These are phyloP conservation scores for Talaromyces sp. DNA, from an alignment of 2,329 filamentous ascomycete species.

Conservation along the genomic window DNA sequence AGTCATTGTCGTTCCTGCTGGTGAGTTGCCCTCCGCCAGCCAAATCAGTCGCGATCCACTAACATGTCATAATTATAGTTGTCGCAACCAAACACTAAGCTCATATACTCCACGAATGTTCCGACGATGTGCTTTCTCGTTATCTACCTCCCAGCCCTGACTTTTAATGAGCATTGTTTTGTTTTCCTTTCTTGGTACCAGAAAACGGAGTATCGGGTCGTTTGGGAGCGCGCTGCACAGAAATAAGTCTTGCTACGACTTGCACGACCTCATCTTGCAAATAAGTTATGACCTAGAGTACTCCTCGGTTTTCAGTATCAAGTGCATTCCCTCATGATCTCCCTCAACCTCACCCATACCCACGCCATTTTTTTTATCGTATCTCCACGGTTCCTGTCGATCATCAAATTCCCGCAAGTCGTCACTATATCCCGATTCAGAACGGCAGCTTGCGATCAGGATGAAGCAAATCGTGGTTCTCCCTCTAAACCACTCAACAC, in stretches of 20 bases:
- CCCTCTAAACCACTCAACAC: slow-evolving; percentile 7
- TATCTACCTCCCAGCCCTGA: slow-evolving; percentile 21
- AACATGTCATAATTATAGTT: slow-evolving; percentile 29
- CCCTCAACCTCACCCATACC: not conserved
- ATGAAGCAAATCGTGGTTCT: slow-evolving; percentile 19
- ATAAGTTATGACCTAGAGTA: slow-evolving; percentile 8
- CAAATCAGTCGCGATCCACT: not conserved
- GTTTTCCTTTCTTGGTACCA: slow-evolving; percentile 19
- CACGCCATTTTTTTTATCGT: not conserved
- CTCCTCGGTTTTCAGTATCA: slow-evolving; percentile 4
- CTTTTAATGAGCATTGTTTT: slow-evolving; percentile 22
- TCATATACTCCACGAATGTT: slow-evolving; percentile 26
- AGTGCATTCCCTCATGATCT: slow-evolving; percentile 1
- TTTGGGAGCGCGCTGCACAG: not conserved
- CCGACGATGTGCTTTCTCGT: slow-evolving; percentile 32
- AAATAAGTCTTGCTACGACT: not conserved
- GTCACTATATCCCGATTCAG: slow-evolving; percentile 2
- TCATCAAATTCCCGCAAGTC: not conserved
- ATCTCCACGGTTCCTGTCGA: not conserved
- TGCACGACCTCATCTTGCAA: slow-evolving; percentile 6
- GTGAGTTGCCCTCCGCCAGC: slow-evolving; percentile 45
- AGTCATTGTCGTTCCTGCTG: slow-evolving; percentile 89
- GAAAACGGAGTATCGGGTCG: slow-evolving; percentile 8
- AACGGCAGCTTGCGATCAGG: slow-evolving; percentile 18
- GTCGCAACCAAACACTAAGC: slow-evolving; percentile 45